Evolutionary conservation across 768 basidiomycete species (phyloP).

Genomic region (Saitozyma sp.): DNA sequence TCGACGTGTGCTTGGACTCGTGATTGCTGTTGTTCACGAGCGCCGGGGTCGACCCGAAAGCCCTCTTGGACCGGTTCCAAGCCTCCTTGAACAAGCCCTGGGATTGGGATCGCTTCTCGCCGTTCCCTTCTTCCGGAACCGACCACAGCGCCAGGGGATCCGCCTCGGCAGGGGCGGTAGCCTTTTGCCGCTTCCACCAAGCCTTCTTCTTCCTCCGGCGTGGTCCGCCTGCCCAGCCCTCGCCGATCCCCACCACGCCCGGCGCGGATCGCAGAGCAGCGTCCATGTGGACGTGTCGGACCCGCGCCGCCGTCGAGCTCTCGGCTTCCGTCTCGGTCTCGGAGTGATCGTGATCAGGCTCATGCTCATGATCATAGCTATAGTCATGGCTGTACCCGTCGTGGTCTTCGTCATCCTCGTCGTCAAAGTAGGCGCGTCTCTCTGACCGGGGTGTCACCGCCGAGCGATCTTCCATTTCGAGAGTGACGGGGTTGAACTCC

Average conservation of each 20-base stretch:
- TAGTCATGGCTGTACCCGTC: too few species aligned
- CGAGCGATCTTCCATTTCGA: background rate
- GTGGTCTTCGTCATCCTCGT: too few species aligned
- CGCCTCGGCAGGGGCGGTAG: background rate
- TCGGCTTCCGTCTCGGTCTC: too few species aligned
- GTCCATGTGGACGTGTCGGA: background rate
- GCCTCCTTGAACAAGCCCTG: conserved; percentile 6
- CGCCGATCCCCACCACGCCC: conserved; percentile 42
- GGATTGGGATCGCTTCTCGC: background rate
- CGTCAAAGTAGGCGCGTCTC: background rate
- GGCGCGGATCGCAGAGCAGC: conserved; percentile 24
- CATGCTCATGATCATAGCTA: too few species aligned
- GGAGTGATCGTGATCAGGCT: too few species aligned
- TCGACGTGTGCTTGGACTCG: background rate
- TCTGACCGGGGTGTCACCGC: background rate
- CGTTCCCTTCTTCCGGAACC: conserved; percentile 1
- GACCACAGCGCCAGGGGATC: conserved; percentile 25
- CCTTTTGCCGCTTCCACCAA: background rate
- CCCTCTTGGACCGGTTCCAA: conserved; percentile 14
- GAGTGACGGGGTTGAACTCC: background rate
- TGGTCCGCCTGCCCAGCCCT: conserved; percentile 45
- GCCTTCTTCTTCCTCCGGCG: background rate
- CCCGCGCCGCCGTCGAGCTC: background rate
- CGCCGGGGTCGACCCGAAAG: background rate
- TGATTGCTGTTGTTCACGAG: background rate